Conservation (phyloP, 2,329 filamentous ascomycete genomes). For the Fusarium coffeatum region DNA sequence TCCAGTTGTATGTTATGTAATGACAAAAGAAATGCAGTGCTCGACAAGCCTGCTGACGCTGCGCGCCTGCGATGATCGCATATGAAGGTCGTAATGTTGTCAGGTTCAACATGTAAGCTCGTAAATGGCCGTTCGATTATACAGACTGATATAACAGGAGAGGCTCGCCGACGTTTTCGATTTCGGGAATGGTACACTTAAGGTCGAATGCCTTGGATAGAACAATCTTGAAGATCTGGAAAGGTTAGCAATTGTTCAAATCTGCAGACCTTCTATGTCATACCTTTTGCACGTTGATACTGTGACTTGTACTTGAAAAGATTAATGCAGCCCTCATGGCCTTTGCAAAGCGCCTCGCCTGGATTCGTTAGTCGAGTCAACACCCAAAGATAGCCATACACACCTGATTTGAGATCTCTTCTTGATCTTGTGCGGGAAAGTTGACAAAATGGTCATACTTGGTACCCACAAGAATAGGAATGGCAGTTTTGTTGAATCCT, state of each 20-base stretch:
- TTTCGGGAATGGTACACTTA: slow-evolving; percentile 98
- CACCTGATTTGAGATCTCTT: slow-evolving; percentile 97
- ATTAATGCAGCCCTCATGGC: slow-evolving; percentile 98
- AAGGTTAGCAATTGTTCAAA: not conserved
- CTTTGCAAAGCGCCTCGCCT: slow-evolving; percentile 96
- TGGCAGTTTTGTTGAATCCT: slow-evolving; percentile 99
- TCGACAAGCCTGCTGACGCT: slow-evolving; percentile 11
- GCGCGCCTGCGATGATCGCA: slow-evolving; percentile 22
- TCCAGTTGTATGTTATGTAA: slow-evolving; percentile 40
- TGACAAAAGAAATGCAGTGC: slow-evolving; percentile 42
- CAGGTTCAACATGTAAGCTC: slow-evolving; percentile 41
- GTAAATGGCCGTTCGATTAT: slow-evolving; percentile 42
- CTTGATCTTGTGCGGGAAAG: slow-evolving; percentile 95
- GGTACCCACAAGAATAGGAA: slow-evolving; percentile 94
- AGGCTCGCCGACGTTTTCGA: slow-evolving; percentile 97
- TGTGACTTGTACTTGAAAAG: slow-evolving; percentile 98
- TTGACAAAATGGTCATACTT: slow-evolving; percentile 99
- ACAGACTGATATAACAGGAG: slow-evolving; percentile 86
- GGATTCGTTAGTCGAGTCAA: slow-evolving; percentile 21
- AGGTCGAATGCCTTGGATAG: slow-evolving; percentile 98
- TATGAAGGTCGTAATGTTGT: slow-evolving; percentile 37
- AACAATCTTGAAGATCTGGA: slow-evolving; percentile 98
- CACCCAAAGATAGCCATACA: slow-evolving; percentile 11
- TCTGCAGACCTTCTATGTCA: accelerated
- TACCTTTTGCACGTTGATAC: slow-evolving; percentile 99